These are phyloP conservation scores for Pholiota molesta DNA, from an alignment of 768 basidiomycete species.

Conservation along the genomic window DNA sequence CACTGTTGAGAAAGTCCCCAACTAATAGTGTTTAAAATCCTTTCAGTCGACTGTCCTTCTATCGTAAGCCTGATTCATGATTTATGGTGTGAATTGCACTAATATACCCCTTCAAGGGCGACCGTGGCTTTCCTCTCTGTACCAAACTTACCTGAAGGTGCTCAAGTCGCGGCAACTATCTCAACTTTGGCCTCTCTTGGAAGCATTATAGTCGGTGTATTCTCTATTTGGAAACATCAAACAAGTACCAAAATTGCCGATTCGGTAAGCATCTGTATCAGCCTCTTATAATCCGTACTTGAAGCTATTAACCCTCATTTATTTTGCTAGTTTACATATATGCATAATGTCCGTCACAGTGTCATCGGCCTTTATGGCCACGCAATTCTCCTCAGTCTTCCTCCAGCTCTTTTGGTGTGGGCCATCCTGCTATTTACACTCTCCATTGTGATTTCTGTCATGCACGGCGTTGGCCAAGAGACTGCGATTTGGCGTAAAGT, in stretches of 20 bases:
- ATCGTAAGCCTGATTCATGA: conserved; percentile 37
- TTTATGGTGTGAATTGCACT: conserved; percentile 3
- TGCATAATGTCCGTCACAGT: conserved; percentile 51
- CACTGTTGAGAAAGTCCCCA: background rate
- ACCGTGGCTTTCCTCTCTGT: conserved; percentile 53
- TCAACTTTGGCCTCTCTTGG: conserved; percentile 55
- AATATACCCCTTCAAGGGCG: conserved; percentile 33
- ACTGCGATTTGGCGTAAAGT: conserved; percentile 24
- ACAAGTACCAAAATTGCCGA: conserved; percentile 45
- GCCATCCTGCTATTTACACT: conserved; percentile 51
- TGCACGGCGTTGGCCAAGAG: conserved; percentile 34
- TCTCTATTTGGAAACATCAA: conserved; percentile 60
- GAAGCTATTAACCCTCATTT: background rate
- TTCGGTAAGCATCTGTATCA: conserved; percentile 36
- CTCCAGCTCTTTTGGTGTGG: conserved; percentile 59
- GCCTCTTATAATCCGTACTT: background rate
- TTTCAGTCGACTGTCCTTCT: conserved; percentile 54
- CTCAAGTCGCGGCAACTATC: conserved; percentile 41
- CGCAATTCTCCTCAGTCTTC: conserved; percentile 53
- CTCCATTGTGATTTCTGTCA: conserved; percentile 47
- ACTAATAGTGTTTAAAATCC: background rate
- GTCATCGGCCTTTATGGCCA: conserved; percentile 50
- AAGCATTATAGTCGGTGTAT: conserved; percentile 57
- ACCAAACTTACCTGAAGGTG: conserved; percentile 39
- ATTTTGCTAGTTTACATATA: conserved; percentile 48